Evolutionary conservation across 1,284 basidiomycete genomes (phyloP), one percentile per base, ranked within the genome.

Genomic region (Gomphus bonarii): DNA sequence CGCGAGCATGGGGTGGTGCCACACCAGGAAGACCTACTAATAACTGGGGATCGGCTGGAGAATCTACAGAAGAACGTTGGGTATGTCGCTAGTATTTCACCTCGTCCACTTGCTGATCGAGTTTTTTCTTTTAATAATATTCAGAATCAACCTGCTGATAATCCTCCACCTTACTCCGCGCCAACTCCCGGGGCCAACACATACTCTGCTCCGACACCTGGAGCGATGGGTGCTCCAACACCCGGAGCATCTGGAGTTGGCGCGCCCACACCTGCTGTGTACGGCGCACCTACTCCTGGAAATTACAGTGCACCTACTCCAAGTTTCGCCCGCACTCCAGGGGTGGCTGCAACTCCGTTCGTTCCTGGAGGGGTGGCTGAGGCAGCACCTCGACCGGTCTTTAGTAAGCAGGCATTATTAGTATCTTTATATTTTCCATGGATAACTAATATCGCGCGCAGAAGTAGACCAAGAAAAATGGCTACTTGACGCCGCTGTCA

Each of bases 241-340:
- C 72, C 72, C 16, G 69, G 66, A 16, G 62, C 60, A 11, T 61
- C 60, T 16, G 55, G 55, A 4, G 22, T 67, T 64, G 58, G 65
- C n/a, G 73, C 74, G 12, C 75, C 75, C 8, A 79, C 77, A 3
- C 78, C 75, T 16, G 75, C 68, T 20, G 63, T 67, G 10, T 67
- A 66, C 40, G 70, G 67, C 66, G 66, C 56, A 60, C 72, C 65
- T 59, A 77, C 74, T 4, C 76, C 74, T 3, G 70, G 69, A 52
- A 61, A 67, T 44, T 71, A 70, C 55, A 65, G 67, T 58, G 73
- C 71, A 25, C 67, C 73, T 5, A 73, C 75, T 18, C 71, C 73
- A n/a, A 67, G 63, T 50, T 65, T 70, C 50, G 63, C 68, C n/a
- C 66, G 68, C 25, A 72, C 70, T 18, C 69, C 72, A 20, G 72